Base-by-base conservation (phyloP, 306 rosid genomes). In the Quillaja saponaria region DNA sequence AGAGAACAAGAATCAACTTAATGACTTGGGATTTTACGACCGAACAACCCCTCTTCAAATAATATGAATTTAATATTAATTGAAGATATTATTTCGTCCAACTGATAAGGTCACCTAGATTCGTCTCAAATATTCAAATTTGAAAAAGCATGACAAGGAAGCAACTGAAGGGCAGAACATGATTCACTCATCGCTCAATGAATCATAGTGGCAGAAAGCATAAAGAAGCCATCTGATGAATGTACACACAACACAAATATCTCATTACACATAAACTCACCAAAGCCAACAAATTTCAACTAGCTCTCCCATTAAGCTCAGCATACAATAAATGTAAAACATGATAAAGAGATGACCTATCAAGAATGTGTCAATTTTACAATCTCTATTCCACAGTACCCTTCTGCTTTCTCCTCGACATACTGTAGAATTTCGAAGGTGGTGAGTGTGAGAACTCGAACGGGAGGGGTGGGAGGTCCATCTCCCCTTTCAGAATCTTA, bases 361-460 rank as follows among this genome's bases (percentile, higher is more conserved):
- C 42, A 72, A 63, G 60, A 55, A 59, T 40, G 49, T 64, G 37
- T 63, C 3, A 70, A 64, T 61, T 41, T 65, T 45, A 55, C 63
- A 54, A 49, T 61, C 40, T 33, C 83, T 85, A 75, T 25, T 79
- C 90, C 49, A 77, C 71, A 66, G 58, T 55, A 58, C 58, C 55
- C 51, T 80, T 81, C 28, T 71, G 83, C 64, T 76, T 92, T 76
- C 92, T 88, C 62, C 87, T 82, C 57, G 88, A 74, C 74, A 77
- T 86, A 80, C 79, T 86, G 82, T 81, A 86, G 47, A 80, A 61
- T 64, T 68, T 86, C 52, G 91, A 84, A 61, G 96, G 90, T 6
- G 98, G 96, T 68, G 98, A 84, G 13, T 95, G 95, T 41, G 92
- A 91, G 70, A 91, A 88, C 81, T 88, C 90, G 38, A 88, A 84